Evolutionary conservation across 345 rosid species (phyloP).

Genomic region (Kandelia obovata): DNA sequence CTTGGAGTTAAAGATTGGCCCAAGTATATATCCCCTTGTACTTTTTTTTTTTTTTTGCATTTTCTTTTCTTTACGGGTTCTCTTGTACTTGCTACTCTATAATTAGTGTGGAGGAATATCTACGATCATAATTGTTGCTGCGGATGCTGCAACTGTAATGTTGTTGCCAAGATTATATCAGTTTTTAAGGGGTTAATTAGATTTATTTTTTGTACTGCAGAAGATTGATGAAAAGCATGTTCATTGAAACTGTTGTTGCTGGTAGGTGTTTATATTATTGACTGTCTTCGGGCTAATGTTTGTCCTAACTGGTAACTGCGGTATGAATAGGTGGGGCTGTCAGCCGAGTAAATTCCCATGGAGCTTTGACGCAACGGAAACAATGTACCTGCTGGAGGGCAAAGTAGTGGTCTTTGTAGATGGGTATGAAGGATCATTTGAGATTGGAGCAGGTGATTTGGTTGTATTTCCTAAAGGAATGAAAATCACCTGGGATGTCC

Average conservation of each 20-base stretch:
- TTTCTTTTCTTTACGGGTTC: no score
- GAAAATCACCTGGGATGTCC: slow-evolving; percentile 43
- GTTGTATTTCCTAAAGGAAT: slow-evolving; percentile 49
- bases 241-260: no score
- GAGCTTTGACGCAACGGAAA: slow-evolving; percentile 39
- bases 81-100: no score
- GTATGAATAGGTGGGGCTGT: slow-evolving; percentile 32
- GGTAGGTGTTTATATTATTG: neutral
- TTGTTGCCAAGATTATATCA: no score
- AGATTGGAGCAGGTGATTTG: slow-evolving; percentile 45
- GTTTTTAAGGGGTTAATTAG: neutral
- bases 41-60: neutral
- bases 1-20: slow-evolving; percentile 42
- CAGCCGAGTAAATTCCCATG: slow-evolving; percentile 43
- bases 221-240: neutral
- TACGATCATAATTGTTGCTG: no score
- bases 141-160: no score
- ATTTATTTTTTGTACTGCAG: neutral
- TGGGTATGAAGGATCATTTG: slow-evolving; percentile 38
- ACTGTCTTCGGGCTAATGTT: neutral
- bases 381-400: slow-evolving; percentile 44
- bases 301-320: neutral
- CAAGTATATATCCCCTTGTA: slow-evolving; percentile 20
- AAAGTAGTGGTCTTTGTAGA: slow-evolving; percentile 37
- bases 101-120: no score